Conservation (phyloP, 2,329 filamentous ascomycete genomes). For the Botrytis cinerea region DNA sequence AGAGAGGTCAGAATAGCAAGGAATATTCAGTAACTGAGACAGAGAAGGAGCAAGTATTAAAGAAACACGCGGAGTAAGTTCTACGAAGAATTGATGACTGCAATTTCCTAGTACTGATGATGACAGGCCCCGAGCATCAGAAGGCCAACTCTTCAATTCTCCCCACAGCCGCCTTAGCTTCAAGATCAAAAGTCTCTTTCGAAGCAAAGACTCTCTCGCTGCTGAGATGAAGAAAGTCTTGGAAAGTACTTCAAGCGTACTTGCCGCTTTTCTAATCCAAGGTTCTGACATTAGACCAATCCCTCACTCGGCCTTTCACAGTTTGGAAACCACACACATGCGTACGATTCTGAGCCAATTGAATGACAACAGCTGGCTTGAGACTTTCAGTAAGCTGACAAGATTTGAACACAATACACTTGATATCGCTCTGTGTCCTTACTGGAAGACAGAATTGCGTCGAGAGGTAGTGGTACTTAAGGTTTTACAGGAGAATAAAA, state of each 20-base stretch:
- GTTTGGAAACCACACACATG: slow-evolving; percentile 38
- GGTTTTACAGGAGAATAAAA: slow-evolving; percentile 31
- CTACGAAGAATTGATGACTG: not conserved
- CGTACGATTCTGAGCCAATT: slow-evolving; percentile 37
- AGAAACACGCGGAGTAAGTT: not conserved
- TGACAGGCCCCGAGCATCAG: slow-evolving; percentile 26
- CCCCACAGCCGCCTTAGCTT: slow-evolving; percentile 31
- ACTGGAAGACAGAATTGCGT: not conserved
- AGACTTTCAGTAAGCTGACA: slow-evolving; percentile 33
- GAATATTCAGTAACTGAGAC: not conserved
- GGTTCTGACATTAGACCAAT: slow-evolving; percentile 25
- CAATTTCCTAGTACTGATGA: slow-evolving; percentile 23
- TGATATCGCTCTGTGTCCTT: slow-evolving; percentile 25
- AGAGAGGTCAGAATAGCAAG: not conserved
- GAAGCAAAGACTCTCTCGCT: slow-evolving; percentile 38
- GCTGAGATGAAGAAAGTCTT: slow-evolving; percentile 35
- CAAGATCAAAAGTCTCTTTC: slow-evolving; percentile 36
- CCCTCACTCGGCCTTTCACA: slow-evolving; percentile 38
- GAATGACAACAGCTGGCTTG: slow-evolving; percentile 35
- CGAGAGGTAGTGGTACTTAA: slow-evolving; percentile 37
- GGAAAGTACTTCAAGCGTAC: slow-evolving; percentile 29
- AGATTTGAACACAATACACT: slow-evolving; percentile 28
- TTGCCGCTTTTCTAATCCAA: slow-evolving; percentile 35
- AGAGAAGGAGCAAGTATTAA: not conserved
- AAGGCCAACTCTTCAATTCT: slow-evolving; percentile 34